Evolutionary conservation across 768 basidiomycete species (phyloP).

Genomic region (Cystobasidium tubakii): DNA sequence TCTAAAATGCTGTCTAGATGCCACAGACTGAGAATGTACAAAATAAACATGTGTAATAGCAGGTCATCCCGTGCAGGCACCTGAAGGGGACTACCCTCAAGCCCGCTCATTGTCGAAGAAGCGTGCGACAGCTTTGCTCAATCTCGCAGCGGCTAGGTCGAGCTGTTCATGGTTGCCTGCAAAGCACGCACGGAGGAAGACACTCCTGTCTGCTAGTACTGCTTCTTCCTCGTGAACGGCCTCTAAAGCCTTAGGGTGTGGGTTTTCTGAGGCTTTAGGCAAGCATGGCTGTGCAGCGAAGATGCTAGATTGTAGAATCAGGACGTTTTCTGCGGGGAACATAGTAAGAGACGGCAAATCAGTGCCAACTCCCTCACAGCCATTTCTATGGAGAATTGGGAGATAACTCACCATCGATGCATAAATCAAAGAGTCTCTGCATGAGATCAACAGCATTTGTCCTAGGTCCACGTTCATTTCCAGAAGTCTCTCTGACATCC

Average conservation of each 20-base stretch:
- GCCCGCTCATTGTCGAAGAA: conserved; percentile 23
- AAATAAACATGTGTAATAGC: too few species aligned
- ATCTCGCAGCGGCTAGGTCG: conserved; percentile 7
- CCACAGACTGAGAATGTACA: not conserved
- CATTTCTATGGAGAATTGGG: not conserved
- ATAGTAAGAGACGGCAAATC: not conserved
- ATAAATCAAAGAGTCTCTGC: conserved; percentile 13
- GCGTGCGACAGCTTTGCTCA: conserved; percentile 10
- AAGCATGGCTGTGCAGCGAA: conserved; percentile 20
- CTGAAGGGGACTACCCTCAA: not conserved
- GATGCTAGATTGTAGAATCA: conserved; percentile 29
- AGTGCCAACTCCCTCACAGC: not conserved
- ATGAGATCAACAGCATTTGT: conserved; percentile 32
- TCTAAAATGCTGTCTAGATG: conserved; percentile 5
- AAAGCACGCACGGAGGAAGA: conserved; percentile 29
- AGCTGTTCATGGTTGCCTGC: conserved; percentile 28
- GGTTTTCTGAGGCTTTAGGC: not conserved
- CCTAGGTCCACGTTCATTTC: conserved; percentile 17
- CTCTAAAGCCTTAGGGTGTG: conserved; percentile 11
- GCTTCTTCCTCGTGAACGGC: conserved; percentile 23
- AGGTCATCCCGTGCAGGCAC: too few species aligned
- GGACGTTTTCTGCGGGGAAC: conserved; percentile 13
- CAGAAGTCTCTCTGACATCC: conserved; percentile 14
- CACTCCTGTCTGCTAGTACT: not conserved
- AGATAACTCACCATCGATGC: conserved; percentile 19